Evolutionary conservation across 495 filamentous ascomycete species (phyloP).

Genomic region (Gamarada debralockiae): DNA sequence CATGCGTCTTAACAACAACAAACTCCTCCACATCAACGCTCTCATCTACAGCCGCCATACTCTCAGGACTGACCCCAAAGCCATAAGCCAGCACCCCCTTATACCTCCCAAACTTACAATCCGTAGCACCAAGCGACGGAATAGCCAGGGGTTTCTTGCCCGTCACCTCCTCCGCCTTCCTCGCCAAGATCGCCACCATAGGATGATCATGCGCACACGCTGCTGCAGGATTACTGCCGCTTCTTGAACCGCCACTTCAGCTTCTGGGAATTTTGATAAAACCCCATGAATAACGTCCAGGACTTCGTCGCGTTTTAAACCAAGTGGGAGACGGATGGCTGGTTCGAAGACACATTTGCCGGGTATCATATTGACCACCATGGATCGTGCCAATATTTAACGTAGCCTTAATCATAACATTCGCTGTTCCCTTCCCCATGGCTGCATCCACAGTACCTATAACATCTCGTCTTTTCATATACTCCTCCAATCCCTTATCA

Average conservation of each 20-base stretch:
- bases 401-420: slow-evolving; percentile 7
- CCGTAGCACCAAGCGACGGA: slow-evolving; percentile 10
- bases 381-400: slow-evolving; percentile 13
- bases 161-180: slow-evolving; percentile 1
- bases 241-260: slow-evolving; percentile 2
- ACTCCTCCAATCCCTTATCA: not conserved
- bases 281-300: slow-evolving; percentile 1
- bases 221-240: slow-evolving; percentile 16
- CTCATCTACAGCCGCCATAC: slow-evolving; percentile 10
- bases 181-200: slow-evolving; percentile 7
- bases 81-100: slow-evolving; percentile 12
- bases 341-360: slow-evolving; percentile 7
- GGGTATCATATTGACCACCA: slow-evolving; percentile 15
- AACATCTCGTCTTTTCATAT: slow-evolving; percentile 12
- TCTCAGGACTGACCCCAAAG: slow-evolving; percentile 12
- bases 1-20: slow-evolving; percentile 11
- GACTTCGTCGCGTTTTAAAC: not conserved
- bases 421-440: slow-evolving; percentile 7
- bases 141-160: slow-evolving; percentile 6
- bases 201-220: slow-evolving; percentile 9
- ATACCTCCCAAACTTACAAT: slow-evolving; percentile 15
- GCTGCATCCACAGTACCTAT: slow-evolving; percentile 6
- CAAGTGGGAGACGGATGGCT: slow-evolving; percentile 10
- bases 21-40: slow-evolving; percentile 10
- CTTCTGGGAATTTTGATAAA: slow-evolving; percentile 5